Evolutionary conservation across 345 rosid species (phyloP), one percentile per base, ranked within the genome.

Genomic region (Gossypium longicalyx): DNA sequence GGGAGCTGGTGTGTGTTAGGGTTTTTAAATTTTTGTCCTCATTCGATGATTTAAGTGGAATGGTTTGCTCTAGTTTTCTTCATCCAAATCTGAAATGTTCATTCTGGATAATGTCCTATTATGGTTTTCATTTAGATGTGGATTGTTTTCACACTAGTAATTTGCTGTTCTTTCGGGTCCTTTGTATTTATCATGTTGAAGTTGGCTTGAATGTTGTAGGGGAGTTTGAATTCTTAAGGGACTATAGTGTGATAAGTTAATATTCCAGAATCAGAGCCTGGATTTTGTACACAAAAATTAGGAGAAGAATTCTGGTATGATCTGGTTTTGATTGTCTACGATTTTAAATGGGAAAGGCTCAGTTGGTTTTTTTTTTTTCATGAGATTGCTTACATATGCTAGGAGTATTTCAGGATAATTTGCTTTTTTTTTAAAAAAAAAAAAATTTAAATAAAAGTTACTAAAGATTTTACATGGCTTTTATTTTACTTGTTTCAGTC

Each of bases 21-120:
- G 69, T 64, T 64, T 23, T 64, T 64, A 38, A 64, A 38, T 38
- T 12, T 38, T 3, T 48, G 41, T 25, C 13, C 56, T 47, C 19
- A 7, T 23, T 48, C 57, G 43, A n/a, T 49, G 41, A 51, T 25
- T 49, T 38, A 25, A 23, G 45, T 68, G 27, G 58, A 23, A 68
- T 49, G 51, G 22, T 25, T 68, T 68, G 72, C 58, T 68, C 9
- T 20, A 49, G 10, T 27, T 68, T 70, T 51, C 65, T 51, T 77
- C 43, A 23, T 70, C 22, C 20, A 41, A 51, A 23, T 72, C 48
- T 29, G 61, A 53, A 52, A 52, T 52, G 54, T 23, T 16, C 12
- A 9, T 23, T 5, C 15, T 63, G 73, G 43, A 27, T 17, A 29
- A 3, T 49, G 12, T 16, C 49, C 49, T 45, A 45, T 34, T 34